phyloP scores from a whole-genome alignment of 116 monocot genomes.

The Trichopus zeylanicus region DNA sequence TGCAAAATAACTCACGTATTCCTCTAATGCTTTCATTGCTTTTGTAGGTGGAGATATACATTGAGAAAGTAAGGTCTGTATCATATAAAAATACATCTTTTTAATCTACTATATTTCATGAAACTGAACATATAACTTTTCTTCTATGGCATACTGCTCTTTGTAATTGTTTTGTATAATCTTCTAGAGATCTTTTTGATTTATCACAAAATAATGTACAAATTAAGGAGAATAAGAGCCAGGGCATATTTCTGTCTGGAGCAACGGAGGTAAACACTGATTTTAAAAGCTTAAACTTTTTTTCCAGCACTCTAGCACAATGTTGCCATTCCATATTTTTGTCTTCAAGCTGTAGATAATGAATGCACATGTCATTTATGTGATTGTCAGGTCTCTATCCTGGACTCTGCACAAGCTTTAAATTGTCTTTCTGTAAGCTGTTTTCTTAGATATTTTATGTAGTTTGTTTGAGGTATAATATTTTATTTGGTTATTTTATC shows the following conservation, averaged over 20 bases:
- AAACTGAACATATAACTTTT: background rate
- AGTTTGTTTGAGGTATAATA: too few species aligned
- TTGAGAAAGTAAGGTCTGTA: slow-evolving; percentile 80
- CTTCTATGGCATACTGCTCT: background rate
- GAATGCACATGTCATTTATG: too few species aligned
- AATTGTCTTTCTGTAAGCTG: slow-evolving; percentile 53
- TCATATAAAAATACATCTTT: background rate
- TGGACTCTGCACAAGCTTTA: slow-evolving; percentile 50
- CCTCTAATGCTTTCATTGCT: slow-evolving; percentile 1
- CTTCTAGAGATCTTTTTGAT: slow-evolving; percentile 78
- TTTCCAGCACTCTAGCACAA: too few species aligned
- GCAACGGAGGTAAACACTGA: slow-evolving; percentile 51
- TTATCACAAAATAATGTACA: slow-evolving; percentile 86
- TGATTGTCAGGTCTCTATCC: slow-evolving; percentile 40
- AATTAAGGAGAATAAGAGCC: slow-evolving; percentile 61
- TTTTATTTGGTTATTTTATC: background rate
- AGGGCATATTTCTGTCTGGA: slow-evolving; percentile 64
- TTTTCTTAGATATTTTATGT: background rate
- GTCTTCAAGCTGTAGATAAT: too few species aligned
- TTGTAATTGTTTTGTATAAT: background rate
- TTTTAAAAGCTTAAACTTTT: too few species aligned
- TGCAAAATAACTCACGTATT: background rate
- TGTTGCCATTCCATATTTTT: background rate
- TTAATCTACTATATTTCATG: background rate
- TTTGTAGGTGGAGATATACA: slow-evolving; percentile 84